phyloP scores from a whole-genome alignment of 2,329 filamentous ascomycete genomes.

The Fusarium tuaranense region DNA sequence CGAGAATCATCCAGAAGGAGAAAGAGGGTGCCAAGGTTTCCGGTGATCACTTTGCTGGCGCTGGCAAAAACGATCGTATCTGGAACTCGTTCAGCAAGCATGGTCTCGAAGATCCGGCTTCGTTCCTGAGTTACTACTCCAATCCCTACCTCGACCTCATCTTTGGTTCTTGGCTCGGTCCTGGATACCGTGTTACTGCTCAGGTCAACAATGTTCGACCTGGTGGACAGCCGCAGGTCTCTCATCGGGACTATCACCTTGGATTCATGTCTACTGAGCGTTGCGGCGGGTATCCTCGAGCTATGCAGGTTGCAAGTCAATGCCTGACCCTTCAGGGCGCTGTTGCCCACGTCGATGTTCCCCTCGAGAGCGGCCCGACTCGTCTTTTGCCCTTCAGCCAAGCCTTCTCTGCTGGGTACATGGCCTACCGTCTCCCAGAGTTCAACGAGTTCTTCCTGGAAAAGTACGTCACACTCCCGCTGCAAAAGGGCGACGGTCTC shows the following conservation, averaged over 20 bases:
- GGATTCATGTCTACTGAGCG: constrained; percentile 67
- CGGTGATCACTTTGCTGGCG: constrained; percentile 71
- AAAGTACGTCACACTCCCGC: constrained; percentile 63
- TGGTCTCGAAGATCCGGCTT: constrained; percentile 60
- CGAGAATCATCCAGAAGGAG: constrained; percentile 61
- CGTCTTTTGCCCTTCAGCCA: constrained; percentile 72
- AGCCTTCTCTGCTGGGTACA: constrained; percentile 65
- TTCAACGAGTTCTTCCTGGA: constrained; percentile 67
- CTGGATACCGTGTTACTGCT: constrained; percentile 69
- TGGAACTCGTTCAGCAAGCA: constrained; percentile 77
- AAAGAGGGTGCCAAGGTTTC: constrained; percentile 48
- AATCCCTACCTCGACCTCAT: constrained; percentile 69
- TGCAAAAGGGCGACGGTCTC: constrained; percentile 68
- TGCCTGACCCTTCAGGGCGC: constrained; percentile 73
- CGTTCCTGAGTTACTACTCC: constrained; percentile 68
- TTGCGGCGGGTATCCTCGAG: constrained; percentile 61
- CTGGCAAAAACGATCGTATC: constrained; percentile 69
- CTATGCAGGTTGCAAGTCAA: constrained; percentile 65
- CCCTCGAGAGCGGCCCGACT: constrained; percentile 68
- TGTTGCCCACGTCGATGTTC: constrained; percentile 72
- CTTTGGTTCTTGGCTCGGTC: constrained; percentile 68
- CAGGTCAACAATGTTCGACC: constrained; percentile 74
- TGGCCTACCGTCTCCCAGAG: constrained; percentile 65
- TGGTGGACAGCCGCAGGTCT: constrained; percentile 66
- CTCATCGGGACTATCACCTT: constrained; percentile 73